phyloP scores from a whole-genome alignment of 176 grass and related monocot genomes.

The Triticum timopheevii region DNA sequence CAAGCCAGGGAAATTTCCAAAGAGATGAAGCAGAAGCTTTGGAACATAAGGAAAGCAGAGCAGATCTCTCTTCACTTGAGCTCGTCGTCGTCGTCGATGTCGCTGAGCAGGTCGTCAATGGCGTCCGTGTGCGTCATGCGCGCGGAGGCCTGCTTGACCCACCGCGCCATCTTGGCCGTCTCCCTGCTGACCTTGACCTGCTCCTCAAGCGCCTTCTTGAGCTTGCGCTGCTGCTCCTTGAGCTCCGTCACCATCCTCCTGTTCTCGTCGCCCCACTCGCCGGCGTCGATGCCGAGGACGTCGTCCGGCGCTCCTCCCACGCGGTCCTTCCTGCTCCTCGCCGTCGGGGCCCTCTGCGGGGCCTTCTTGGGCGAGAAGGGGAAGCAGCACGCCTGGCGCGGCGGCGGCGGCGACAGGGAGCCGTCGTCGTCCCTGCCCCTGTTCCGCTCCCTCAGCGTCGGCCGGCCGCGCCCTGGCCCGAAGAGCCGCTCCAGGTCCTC shows the following conservation, averaged over 20 bases:
- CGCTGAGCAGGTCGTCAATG: slow-evolving; percentile 68
- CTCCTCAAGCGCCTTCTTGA: slow-evolving; percentile 81
- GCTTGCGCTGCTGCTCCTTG: slow-evolving; percentile 68
- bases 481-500: slow-evolving; percentile 47
- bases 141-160: slow-evolving; percentile 68
- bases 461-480: slow-evolving; percentile 25
- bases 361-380: slow-evolving; percentile 66
- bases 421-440: not conserved
- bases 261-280: slow-evolving; percentile 66
- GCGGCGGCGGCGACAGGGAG: slow-evolving; percentile 22
- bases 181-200: slow-evolving; percentile 77
- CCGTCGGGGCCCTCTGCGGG: not conserved
- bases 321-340: slow-evolving; percentile 37
- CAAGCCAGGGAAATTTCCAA: not conserved
- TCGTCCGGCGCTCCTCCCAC: slow-evolving; percentile 10
- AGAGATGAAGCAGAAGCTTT: not conserved
- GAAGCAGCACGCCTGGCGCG: slow-evolving; percentile 72
- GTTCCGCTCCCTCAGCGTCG: slow-evolving; percentile 41
- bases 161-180: slow-evolving; percentile 68
- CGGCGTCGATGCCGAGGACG: slow-evolving; percentile 27
- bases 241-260: slow-evolving; percentile 44
- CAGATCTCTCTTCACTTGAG: slow-evolving; percentile 44
- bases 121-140: slow-evolving; percentile 59
- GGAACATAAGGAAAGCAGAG: not conserved
- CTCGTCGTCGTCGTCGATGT: slow-evolving; percentile 59